These are phyloP conservation scores for Alloteropsis semialata DNA, from an alignment of 176 grass and related monocot species.

Conservation along the genomic window DNA sequence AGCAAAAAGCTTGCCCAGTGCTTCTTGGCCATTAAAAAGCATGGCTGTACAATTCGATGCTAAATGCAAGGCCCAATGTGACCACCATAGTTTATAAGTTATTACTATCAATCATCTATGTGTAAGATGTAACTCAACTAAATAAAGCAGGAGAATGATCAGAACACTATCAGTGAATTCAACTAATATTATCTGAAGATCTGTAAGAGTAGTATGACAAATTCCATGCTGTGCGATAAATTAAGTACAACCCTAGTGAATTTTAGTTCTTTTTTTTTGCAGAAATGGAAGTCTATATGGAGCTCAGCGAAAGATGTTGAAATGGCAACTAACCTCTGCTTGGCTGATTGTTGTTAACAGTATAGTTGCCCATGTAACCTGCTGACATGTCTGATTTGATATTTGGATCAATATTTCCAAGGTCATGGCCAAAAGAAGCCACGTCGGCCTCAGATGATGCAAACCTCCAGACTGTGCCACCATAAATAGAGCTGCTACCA, in stretches of 20 bases:
- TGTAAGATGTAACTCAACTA: background rate
- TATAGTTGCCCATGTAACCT: constrained; percentile 57
- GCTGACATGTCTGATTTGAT: constrained; percentile 38
- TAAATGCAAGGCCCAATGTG: background rate
- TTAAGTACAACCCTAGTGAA: background rate
- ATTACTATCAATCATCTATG: background rate
- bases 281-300: background rate
- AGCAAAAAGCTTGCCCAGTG: background rate
- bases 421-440: constrained; percentile 57
- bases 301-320: constrained; percentile 30
- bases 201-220: background rate
- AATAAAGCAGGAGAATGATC: background rate
- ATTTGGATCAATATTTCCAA: constrained; percentile 59
- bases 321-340: constrained; percentile 54
- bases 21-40: constrained; percentile 11
- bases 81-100: background rate
- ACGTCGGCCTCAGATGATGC: constrained; percentile 57
- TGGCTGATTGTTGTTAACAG: constrained; percentile 68
- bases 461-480: constrained; percentile 53
- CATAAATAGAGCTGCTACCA: constrained; percentile 62
- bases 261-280: background rate
- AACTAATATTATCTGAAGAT: background rate
- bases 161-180: background rate
- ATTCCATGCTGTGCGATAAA: background rate
- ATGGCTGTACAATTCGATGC: background rate